Evolutionary conservation across 192 early-diverging fungal species (phyloP).

Genomic region (Gryganskiella cystojenkinii): DNA sequence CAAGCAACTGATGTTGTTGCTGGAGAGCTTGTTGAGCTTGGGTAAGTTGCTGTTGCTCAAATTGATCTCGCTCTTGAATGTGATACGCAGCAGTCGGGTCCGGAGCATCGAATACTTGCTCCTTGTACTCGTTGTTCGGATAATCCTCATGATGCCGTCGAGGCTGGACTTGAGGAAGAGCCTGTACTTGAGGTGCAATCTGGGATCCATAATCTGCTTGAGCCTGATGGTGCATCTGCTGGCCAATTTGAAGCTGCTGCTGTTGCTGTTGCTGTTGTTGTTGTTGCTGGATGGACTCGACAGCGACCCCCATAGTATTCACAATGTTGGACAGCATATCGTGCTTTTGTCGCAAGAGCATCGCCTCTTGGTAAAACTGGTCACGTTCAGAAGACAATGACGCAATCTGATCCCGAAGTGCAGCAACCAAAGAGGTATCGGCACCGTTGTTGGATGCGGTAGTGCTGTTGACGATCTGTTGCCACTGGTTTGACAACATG

Average conservation of each 20-base stretch:
- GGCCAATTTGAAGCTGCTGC: background rate
- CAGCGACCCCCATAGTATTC: constrained; percentile 38
- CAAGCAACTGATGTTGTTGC: constrained; percentile 3
- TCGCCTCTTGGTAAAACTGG: constrained; percentile 42
- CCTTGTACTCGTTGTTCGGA: constrained; percentile 6
- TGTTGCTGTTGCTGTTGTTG: constrained; percentile 21
- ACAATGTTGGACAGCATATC: constrained; percentile 39
- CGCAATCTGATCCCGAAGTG: constrained; percentile 45
- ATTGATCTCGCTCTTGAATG: constrained; percentile 5
- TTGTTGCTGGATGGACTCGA: constrained; percentile 22
- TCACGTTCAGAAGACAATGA: constrained; percentile 42
- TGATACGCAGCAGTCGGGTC: constrained; percentile 9
- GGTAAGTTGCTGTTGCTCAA: constrained; percentile 18
- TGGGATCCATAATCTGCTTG: background rate
- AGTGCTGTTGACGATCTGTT: background rate
- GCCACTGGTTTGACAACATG: background rate
- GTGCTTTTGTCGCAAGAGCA: constrained; percentile 36
- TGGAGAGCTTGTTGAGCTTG: background rate
- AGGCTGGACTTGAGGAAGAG: background rate
- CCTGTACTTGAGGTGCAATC: too few relatives aligned
- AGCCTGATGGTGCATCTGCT: background rate
- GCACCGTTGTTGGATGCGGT: constrained; percentile 1
- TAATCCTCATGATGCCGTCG: constrained; percentile 26
- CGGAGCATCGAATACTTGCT: constrained; percentile 1
- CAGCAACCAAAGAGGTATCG: constrained; percentile 28